Conservation (phyloP, 768 basidiomycete species). For the Termitomyces titanicus region DNA sequence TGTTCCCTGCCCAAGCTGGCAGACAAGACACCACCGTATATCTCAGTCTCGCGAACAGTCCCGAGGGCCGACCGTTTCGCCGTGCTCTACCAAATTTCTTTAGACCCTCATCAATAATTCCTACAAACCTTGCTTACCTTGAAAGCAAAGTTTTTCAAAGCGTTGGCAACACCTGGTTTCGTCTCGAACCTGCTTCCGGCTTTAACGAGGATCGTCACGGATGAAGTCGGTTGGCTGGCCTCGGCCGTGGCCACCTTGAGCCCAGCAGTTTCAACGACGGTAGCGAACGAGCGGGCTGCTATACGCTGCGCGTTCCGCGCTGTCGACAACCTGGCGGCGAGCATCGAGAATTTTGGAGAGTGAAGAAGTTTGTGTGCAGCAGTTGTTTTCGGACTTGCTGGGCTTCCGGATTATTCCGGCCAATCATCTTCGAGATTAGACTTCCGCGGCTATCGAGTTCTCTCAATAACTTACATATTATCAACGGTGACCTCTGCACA, state of each 20-base stretch:
- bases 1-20: constrained; percentile 84
- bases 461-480: too few relatives aligned
- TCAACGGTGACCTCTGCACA: too few relatives aligned
- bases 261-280: constrained; percentile 74
- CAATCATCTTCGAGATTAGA: constrained; percentile 1
- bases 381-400: constrained; percentile 19
- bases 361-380: constrained; percentile 19
- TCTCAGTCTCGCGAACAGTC: constrained; percentile 87
- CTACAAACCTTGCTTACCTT: constrained; percentile 55
- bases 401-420: constrained; percentile 20
- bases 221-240: constrained; percentile 76
- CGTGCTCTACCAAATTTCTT: constrained; percentile 58
- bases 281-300: constrained; percentile 73
- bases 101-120: neutral
- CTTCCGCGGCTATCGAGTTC: neutral
- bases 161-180: constrained; percentile 88
- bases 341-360: constrained; percentile 44
- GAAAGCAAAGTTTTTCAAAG: constrained; percentile 97
- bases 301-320: constrained; percentile 54
- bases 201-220: constrained; percentile 88
- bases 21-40: constrained; percentile 90
- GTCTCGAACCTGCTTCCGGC: constrained; percentile 89
- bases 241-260: constrained; percentile 87
- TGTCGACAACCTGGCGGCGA: constrained; percentile 57
- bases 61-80: constrained; percentile 83